These are phyloP conservation scores for Termitomyces sp. DNA, from an alignment of 768 basidiomycete species.

Conservation along the genomic window DNA sequence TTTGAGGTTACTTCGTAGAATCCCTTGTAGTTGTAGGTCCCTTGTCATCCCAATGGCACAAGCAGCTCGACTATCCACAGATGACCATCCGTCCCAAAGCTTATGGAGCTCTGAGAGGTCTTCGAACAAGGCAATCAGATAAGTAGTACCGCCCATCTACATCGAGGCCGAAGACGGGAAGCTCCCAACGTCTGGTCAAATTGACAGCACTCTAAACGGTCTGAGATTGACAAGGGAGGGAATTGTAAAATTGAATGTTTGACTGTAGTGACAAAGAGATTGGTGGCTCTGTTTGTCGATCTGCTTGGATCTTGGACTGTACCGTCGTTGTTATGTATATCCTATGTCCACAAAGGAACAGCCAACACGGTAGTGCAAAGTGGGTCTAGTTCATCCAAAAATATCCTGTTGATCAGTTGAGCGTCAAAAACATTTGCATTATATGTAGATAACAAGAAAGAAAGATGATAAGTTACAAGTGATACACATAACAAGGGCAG, in stretches of 20 bases:
- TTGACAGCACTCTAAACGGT: too few relatives aligned
- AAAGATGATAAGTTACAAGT: slow-evolving; percentile 1
- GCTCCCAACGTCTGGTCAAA: too few relatives aligned
- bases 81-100: not conserved
- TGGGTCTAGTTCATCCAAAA: not conserved
- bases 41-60: not conserved
- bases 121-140: not conserved
- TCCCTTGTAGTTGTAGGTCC: too few relatives aligned
- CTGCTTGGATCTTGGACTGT: not conserved
- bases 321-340: not conserved
- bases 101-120: not conserved
- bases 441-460: not conserved
- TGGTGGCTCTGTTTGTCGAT: not conserved
- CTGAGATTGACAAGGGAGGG: not conserved
- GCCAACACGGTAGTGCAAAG: too few relatives aligned
- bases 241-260: not conserved
- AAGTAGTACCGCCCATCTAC: not conserved
- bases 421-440: not conserved
- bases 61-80: not conserved
- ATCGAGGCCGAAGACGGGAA: not conserved
- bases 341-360: not conserved
- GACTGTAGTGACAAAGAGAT: not conserved
- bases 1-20: not conserved
- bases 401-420: not conserved
- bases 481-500: not conserved